Percentiles rank a stretch among this genome's conserved stretches.
These are phyloP conservation scores for Mucor irregularis DNA, from an alignment of 371 early-diverging fungal species.

Conservation along the genomic window DNA sequence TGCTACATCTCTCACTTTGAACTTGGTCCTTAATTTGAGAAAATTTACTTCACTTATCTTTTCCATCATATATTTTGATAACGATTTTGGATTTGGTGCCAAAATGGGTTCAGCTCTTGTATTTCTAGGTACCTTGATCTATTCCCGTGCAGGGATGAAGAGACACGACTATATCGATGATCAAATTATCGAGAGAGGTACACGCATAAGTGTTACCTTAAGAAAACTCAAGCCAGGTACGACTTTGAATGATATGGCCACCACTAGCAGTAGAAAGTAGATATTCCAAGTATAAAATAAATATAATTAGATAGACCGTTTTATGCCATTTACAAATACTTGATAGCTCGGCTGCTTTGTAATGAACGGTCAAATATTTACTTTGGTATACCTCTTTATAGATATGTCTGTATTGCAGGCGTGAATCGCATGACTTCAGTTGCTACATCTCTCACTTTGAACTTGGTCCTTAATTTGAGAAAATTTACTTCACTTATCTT, in stretches of 20 bases:
- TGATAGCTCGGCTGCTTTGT: too few species aligned
- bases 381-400: too few species aligned
- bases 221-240: slow-evolving; percentile 24
- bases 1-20: slow-evolving; percentile 79
- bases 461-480: slow-evolving; percentile 83
- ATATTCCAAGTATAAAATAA: too few species aligned
- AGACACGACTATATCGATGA: slow-evolving; percentile 21
- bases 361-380: too few species aligned
- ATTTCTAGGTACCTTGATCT: slow-evolving; percentile 77
- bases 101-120: slow-evolving; percentile 71
- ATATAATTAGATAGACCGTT: too few species aligned
- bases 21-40: slow-evolving; percentile 83
- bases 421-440: slow-evolving; percentile 82
- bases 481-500: slow-evolving; percentile 82
- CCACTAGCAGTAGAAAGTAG: background rate
- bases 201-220: slow-evolving; percentile 45
- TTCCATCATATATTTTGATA: slow-evolving; percentile 83
- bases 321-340: too few species aligned
- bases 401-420: slow-evolving; percentile 82
- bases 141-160: slow-evolving; percentile 41
- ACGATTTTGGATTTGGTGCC: slow-evolving; percentile 68
- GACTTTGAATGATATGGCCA: background rate
- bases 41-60: slow-evolving; percentile 82
- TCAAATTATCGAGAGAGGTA: slow-evolving; percentile 32
- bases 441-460: slow-evolving; percentile 79